Percentiles rank a stretch among this genome's conserved stretches.
These are phyloP conservation scores for Coelastrella sp. DNA, from an alignment of 139 green algal genomes.

Conservation along the genomic window DNA sequence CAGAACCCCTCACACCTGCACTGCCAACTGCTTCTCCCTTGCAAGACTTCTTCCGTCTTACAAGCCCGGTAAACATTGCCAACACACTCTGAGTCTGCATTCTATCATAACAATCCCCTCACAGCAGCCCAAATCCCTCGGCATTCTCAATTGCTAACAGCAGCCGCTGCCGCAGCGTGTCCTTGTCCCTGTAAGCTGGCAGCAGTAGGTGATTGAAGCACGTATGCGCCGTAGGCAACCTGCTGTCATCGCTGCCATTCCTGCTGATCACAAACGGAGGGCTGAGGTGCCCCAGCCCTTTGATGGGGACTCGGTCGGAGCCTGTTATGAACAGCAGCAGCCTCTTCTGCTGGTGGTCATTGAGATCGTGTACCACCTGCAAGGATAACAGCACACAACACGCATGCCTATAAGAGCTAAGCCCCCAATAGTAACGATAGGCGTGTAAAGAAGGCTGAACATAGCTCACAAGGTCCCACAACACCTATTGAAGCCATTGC, in stretches of 20 bases:
- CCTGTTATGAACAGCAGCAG: conserved; percentile 84
- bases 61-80: too few relatives aligned
- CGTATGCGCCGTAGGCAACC: conserved; percentile 90
- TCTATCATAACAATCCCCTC: not conserved
- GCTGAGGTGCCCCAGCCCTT: conserved; percentile 73
- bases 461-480: too few relatives aligned
- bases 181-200: conserved; percentile 79
- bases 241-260: conserved; percentile 9
- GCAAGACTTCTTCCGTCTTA: too few relatives aligned
- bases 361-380: conserved; percentile 51
- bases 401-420: too few relatives aligned
- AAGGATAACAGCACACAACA: not conserved
- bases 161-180: conserved; percentile 64
- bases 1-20: too few relatives aligned
- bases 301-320: conserved; percentile 79
- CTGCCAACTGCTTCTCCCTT: too few relatives aligned
- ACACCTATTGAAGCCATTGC: too few relatives aligned
- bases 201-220: conserved; percentile 96
- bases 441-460: too few relatives aligned
- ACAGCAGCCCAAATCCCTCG: conserved; percentile 86
- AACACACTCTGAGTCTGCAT: not conserved
- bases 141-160: conserved; percentile 81
- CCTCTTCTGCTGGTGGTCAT: conserved; percentile 59
- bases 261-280: conserved; percentile 72
- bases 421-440: too few relatives aligned